Evolutionary conservation across 306 rosid genomes (phyloP).

Genomic region (Datisca glomerata): DNA sequence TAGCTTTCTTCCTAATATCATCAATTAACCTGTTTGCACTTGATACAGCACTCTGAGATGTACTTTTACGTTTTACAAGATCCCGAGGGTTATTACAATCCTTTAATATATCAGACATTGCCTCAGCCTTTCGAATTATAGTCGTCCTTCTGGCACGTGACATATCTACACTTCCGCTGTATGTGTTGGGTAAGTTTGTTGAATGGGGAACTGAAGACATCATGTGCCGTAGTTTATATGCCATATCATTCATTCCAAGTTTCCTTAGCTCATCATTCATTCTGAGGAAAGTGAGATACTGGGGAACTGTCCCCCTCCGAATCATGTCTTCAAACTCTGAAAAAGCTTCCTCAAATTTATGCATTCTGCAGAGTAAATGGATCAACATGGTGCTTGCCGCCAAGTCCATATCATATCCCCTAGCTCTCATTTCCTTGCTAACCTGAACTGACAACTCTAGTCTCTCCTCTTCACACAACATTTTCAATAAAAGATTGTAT

Average conservation of each 20-base stretch:
- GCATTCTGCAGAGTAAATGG: slow-evolving; percentile 75
- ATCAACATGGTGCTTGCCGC: slow-evolving; percentile 69
- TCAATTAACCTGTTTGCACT: slow-evolving; percentile 36
- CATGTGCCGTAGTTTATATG: slow-evolving; percentile 34
- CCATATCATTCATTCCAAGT: slow-evolving; percentile 57
- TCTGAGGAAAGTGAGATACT: slow-evolving; percentile 73
- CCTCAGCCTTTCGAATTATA: slow-evolving; percentile 56
- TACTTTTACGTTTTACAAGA: slow-evolving; percentile 33
- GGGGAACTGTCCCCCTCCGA: slow-evolving; percentile 68
- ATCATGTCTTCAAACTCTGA: slow-evolving; percentile 69
- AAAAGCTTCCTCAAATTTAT: slow-evolving; percentile 54
- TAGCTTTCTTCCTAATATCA: slow-evolving; percentile 29
- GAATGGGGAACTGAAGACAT: slow-evolving; percentile 82
- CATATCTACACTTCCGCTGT: slow-evolving; percentile 28
- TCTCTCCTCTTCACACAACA: slow-evolving; percentile 75
- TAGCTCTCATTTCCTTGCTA: slow-evolving; percentile 66
- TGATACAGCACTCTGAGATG: slow-evolving; percentile 30
- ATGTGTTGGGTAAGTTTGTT: slow-evolving; percentile 49
- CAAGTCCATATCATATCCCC: slow-evolving; percentile 73
- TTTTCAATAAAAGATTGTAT: slow-evolving; percentile 79
- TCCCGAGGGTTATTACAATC: slow-evolving; percentile 51
- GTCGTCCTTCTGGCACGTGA: slow-evolving; percentile 41
- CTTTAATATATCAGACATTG: slow-evolving; percentile 61
- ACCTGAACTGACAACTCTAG: slow-evolving; percentile 68
- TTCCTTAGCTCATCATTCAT: slow-evolving; percentile 43